Base-by-base conservation (phyloP, 768 basidiomycete genomes). In the Suillus tomentosus region DNA sequence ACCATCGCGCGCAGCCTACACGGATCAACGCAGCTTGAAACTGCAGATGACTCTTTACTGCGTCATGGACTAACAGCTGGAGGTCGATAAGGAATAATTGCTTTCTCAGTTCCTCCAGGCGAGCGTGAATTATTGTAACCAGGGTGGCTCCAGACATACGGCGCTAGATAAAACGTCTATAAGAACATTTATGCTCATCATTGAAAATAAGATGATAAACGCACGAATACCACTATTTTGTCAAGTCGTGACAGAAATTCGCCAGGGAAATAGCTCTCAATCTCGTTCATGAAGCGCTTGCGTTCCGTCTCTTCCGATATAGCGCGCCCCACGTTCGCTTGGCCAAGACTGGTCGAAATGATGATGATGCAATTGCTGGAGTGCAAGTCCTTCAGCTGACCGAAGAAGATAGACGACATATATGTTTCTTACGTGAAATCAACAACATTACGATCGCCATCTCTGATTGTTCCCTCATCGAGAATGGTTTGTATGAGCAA, bases 401-500 rank as follows among this genome's bases (percentile, higher is more conserved):
- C 39, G 19, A 19, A 53, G 42, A n/a, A 22, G 24, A 55, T 22
- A 34, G 24, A 62, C 2, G 39, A 62, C 11, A 22, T 3, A 42
- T 2, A 17, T 51, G 19, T 39, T 39, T 42, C 47, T 60, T 40
- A 64, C 58, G 39, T 45, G 37, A 64, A 64, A 39, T 61, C 59
- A 13, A 64, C 59, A 27, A 36, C 27, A 39, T 61, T 60, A n/a
- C 58, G 58, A 37, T 64, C 63, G 19, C 80, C 78, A 67, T 82
- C 81, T 34, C 78, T 81, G 48, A 81, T 68, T n/a, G 73, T 70
- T 24, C 81, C 81, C 60, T 82, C 81, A 62, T 82, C 80, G 36
- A 82, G 74, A 42, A 82, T 78, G 62, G 81, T 81, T 19, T 81
- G 73, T 47, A 82, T 76, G 63, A 82, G 73, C 60, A 79, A 78